Evolutionary conservation across 1,284 basidiomycete genomes (phyloP).

Genomic region (Calocybe gambosa): DNA sequence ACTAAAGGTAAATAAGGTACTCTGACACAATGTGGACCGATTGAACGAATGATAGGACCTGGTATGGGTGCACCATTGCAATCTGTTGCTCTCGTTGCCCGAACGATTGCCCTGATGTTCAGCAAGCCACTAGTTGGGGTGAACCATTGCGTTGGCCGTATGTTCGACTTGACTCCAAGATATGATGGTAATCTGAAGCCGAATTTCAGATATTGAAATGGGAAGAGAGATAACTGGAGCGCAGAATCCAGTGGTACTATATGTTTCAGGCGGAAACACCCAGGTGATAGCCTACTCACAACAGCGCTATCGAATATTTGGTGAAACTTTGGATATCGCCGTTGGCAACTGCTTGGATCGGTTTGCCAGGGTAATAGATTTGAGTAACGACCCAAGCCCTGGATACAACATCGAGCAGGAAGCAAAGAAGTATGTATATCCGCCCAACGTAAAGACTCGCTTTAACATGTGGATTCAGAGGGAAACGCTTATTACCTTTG

Average conservation of each 20-base stretch:
- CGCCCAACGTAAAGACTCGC: conserved; percentile 21
- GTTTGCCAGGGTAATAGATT: conserved; percentile 92
- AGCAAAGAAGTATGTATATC: conserved; percentile 69
- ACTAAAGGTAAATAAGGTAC: conserved; percentile 72
- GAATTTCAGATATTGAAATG: conserved; percentile 90
- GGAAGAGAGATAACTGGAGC: conserved; percentile 94
- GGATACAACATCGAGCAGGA: conserved; percentile 99
- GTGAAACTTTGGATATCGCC: conserved; percentile 98
- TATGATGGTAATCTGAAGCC: background rate
- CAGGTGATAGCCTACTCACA: conserved; percentile 99
- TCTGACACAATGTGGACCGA: background rate
- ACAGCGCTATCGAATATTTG: conserved; percentile 97
- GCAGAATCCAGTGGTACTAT: conserved; percentile 93
- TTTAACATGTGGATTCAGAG: conserved; percentile 34
- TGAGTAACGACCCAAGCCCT: conserved; percentile 94
- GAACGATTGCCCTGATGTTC: conserved; percentile 86
- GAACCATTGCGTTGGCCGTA: conserved; percentile 98
- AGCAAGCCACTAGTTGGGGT: conserved; percentile 93
- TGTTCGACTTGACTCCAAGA: conserved; percentile 28
- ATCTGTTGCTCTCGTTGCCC: conserved; percentile 92
- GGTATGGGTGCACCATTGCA: conserved; percentile 98
- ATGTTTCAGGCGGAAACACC: conserved; percentile 98
- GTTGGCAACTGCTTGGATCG: conserved; percentile 98
- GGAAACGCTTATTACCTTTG: conserved; percentile 71
- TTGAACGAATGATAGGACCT: conserved; percentile 55